phyloP scores from a whole-genome alignment of 306 rosid species.

The Prosopis cineraria region DNA sequence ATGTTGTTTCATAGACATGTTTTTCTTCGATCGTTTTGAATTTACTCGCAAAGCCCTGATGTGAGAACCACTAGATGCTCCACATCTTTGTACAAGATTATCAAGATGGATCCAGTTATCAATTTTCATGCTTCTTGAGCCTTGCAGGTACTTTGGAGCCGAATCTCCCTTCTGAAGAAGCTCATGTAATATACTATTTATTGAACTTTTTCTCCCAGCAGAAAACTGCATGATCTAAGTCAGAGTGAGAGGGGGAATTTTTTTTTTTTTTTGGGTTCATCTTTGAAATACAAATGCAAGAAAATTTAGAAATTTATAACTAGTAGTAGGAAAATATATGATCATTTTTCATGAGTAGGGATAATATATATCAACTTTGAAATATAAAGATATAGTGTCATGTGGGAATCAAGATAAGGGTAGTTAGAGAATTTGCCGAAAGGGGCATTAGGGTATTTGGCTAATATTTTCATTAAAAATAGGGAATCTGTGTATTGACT shows the following conservation, averaged over 20 bases:
- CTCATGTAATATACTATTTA: conserved; percentile 57
- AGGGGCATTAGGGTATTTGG: no score
- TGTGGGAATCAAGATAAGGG: no score
- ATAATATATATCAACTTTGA: no score
- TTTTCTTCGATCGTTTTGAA: conserved; percentile 78
- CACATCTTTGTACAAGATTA: conserved; percentile 54
- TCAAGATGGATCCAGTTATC: conserved; percentile 81
- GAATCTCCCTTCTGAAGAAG: conserved; percentile 74
- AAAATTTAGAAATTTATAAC: neutral
- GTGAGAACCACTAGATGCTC: conserved; percentile 47
- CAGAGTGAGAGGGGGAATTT: no score
- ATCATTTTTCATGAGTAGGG: neutral
- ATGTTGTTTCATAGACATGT: conserved; percentile 76
- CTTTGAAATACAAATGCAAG: conserved; percentile 1
- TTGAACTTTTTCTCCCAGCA: conserved; percentile 48
- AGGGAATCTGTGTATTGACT: no score
- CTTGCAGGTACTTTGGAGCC: conserved; percentile 69
- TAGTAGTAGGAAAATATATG: conserved; percentile 1
- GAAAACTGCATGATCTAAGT: conserved; percentile 52
- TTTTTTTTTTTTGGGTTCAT: no score
- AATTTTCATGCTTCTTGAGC: conserved; percentile 64
- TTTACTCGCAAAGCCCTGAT: conserved; percentile 57
- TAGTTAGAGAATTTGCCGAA: no score
- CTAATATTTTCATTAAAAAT: no score
- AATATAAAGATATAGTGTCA: conserved; percentile 18